phyloP scores from a whole-genome alignment of 2,329 filamentous ascomycete species.

The Lecanosticta acicola region DNA sequence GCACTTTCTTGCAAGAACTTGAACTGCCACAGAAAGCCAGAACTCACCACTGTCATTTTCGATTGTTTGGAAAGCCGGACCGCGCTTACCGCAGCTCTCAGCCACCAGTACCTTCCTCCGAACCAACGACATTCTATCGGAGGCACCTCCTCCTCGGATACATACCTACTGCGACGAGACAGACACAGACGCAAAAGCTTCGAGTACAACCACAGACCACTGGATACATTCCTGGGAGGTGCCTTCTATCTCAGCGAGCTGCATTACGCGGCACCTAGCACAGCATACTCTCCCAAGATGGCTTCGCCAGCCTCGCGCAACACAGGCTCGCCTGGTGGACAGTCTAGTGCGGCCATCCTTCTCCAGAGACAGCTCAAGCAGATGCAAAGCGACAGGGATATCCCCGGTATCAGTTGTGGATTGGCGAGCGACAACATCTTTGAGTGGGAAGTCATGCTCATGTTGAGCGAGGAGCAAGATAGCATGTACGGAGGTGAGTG shows the following conservation, averaged over 20 bases:
- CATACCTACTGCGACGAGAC: no score
- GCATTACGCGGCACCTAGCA: no score
- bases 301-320: conserved; percentile 12
- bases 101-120: background rate
- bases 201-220: no score
- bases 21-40: background rate
- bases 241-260: background rate
- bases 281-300: conserved; percentile 7
- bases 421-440: conserved; percentile 83
- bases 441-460: conserved; percentile 98
- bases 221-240: no score
- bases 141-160: no score
- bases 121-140: background rate
- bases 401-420: conserved; percentile 90
- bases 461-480: conserved; percentile 75
- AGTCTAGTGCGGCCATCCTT: conserved; percentile 60
- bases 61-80: background rate
- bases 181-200: no score
- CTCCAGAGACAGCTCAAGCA: conserved; percentile 84
- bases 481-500: conserved; percentile 82
- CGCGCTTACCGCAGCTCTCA: background rate
- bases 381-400: conserved; percentile 86
- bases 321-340: conserved; percentile 22
- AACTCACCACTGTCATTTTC: background rate
- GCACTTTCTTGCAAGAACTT: background rate